Evolutionary conservation across 257 asterid species (phyloP).

Genomic region (Verbascum thapsus): DNA sequence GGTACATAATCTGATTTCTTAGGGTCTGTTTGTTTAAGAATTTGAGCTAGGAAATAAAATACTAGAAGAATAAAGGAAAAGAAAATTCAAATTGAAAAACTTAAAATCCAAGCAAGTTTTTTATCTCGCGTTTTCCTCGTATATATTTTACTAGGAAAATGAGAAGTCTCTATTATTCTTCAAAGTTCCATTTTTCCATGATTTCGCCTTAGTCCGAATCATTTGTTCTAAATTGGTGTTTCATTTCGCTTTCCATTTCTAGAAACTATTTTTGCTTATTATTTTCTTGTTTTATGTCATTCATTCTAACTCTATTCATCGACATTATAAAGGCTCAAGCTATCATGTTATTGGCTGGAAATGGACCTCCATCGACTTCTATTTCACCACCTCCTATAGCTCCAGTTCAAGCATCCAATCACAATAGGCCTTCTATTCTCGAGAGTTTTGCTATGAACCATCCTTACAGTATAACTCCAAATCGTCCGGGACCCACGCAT

Average conservation of each 20-base stretch:
- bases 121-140: too few relatives aligned
- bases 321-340: conserved; percentile 68
- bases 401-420: conserved; percentile 52
- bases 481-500: conserved; percentile 38
- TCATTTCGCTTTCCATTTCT: too few relatives aligned
- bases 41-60: neutral
- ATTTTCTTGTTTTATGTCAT: conserved; percentile 5
- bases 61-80: too few relatives aligned
- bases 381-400: conserved; percentile 37
- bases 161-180: too few relatives aligned
- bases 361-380: conserved; percentile 50
- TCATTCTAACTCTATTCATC: neutral
- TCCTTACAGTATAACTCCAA: conserved; percentile 34
- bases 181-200: too few relatives aligned
- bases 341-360: conserved; percentile 88
- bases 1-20: conserved; percentile 38
- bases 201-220: too few relatives aligned
- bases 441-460: conserved; percentile 50
- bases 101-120: too few relatives aligned
- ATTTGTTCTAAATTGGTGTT: too few relatives aligned
- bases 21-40: neutral
- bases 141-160: too few relatives aligned
- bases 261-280: neutral
- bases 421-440: conserved; percentile 39
- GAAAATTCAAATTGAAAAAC: too few relatives aligned